phyloP scores from a whole-genome alignment of 441 rosid genomes.

The Rhodomyrtus psidioides region DNA sequence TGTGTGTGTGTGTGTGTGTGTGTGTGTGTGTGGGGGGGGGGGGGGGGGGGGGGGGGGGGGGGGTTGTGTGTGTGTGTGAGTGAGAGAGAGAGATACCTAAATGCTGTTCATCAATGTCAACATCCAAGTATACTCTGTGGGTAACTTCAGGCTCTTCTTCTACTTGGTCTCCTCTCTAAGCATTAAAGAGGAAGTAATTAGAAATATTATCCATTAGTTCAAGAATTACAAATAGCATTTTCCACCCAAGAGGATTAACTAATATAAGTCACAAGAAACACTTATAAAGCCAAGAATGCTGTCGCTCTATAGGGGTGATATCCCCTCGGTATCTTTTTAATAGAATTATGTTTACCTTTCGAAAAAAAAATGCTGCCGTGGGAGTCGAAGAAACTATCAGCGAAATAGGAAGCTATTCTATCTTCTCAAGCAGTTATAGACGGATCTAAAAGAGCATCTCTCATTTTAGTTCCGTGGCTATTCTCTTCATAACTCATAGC shows the following conservation, averaged over 20 bases:
- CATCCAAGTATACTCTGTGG: conserved; percentile 82
- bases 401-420: background rate
- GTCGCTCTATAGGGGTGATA: background rate
- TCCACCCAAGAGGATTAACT: background rate
- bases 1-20: background rate
- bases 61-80: no score
- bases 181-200: conserved; percentile 7
- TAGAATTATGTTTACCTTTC: background rate
- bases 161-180: conserved; percentile 47
- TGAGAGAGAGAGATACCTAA: conserved; percentile 33
- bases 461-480: background rate
- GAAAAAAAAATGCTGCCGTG: background rate
- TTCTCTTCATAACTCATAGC: background rate
- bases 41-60: conserved; percentile 8
- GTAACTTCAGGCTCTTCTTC: conserved; percentile 62
- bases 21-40: background rate
- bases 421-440: background rate
- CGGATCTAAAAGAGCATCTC: background rate
- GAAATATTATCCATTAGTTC: background rate
- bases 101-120: conserved; percentile 86
- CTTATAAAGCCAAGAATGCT: background rate
- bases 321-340: background rate
- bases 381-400: background rate
- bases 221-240: background rate
- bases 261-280: background rate